phyloP scores from a whole-genome alignment of 2,329 filamentous ascomycete species.

The Metarhizium sp. region DNA sequence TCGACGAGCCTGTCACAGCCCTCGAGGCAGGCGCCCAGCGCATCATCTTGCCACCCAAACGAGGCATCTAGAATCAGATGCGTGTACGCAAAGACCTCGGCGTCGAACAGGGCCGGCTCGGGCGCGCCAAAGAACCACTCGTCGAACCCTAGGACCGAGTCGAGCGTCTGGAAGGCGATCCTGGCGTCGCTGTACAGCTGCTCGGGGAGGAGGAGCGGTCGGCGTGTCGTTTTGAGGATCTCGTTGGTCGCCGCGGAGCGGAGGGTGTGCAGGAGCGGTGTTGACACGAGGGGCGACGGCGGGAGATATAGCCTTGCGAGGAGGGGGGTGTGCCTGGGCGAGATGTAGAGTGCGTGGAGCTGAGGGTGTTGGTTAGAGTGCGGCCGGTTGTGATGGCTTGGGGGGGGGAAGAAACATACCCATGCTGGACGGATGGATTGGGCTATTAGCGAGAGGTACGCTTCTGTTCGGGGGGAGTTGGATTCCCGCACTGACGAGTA shows the following conservation, averaged over 20 bases:
- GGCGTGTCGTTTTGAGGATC: constrained; percentile 54
- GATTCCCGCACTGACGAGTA: constrained; percentile 20
- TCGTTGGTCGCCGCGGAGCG: constrained; percentile 64
- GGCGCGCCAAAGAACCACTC: constrained; percentile 40
- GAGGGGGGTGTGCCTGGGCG: constrained; percentile 56
- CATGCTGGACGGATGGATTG: constrained; percentile 75
- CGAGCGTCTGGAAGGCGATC: constrained; percentile 37
- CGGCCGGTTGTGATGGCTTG: not conserved
- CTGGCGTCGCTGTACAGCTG: constrained; percentile 33
- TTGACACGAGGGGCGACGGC: constrained; percentile 52
- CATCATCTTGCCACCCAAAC: constrained; percentile 55
- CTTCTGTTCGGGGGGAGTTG: constrained; percentile 52
- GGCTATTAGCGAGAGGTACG: constrained; percentile 71
- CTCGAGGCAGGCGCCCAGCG: constrained; percentile 46
- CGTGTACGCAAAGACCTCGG: constrained; percentile 82
- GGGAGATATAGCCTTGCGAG: constrained; percentile 66
- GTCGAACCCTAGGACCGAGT: constrained; percentile 27
- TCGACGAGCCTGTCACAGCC: constrained; percentile 51
- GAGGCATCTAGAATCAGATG: constrained; percentile 62
- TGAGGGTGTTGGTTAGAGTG: constrained; percentile 17
- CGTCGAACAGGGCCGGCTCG: constrained; percentile 70
- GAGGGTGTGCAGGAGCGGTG: constrained; percentile 56
- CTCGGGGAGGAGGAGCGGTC: constrained; percentile 19
- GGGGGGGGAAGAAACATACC: constrained; percentile 36
- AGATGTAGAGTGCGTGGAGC: constrained; percentile 77